Percentiles rank a stretch among this genome's conserved stretches.
Evolutionary conservation across 139 green algal genomes (phyloP).

Genomic region (Nannochloris sp.): DNA sequence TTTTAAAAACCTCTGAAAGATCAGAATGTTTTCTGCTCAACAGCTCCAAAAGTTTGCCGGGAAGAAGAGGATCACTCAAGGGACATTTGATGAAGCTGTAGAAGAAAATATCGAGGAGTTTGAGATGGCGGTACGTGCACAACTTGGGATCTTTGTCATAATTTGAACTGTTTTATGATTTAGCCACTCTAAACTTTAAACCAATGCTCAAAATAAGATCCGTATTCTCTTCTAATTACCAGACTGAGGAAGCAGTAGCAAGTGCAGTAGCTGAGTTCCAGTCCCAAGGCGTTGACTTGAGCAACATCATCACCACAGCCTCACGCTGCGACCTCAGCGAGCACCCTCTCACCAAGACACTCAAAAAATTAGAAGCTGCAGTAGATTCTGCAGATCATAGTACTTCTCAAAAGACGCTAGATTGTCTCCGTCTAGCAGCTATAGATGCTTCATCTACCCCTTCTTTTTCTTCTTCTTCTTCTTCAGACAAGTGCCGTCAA

Average conservation of each 20-base stretch:
- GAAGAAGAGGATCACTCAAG: slow-evolving; percentile 45
- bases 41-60: no score
- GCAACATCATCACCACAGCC: slow-evolving; percentile 45
- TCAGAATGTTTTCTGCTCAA: no score
- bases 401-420: no score
- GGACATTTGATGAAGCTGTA: slow-evolving; percentile 73
- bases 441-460: no score
- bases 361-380: slow-evolving; percentile 13
- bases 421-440: no score
- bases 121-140: slow-evolving; percentile 66
- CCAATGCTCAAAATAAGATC: no score
- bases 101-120: slow-evolving; percentile 75
- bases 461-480: no score
- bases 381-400: no score
- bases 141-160: background rate
- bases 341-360: slow-evolving; percentile 33
- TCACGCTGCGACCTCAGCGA: slow-evolving; percentile 27
- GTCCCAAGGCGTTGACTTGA: slow-evolving; percentile 60
- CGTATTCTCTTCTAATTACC: background rate
- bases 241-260: slow-evolving; percentile 57
- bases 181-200: no score
- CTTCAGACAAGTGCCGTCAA: no score
- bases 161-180: no score
- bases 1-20: no score
- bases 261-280: slow-evolving; percentile 68